phyloP scores from a whole-genome alignment of 495 filamentous ascomycete genomes.

The Aspergillus saccharolyticus region DNA sequence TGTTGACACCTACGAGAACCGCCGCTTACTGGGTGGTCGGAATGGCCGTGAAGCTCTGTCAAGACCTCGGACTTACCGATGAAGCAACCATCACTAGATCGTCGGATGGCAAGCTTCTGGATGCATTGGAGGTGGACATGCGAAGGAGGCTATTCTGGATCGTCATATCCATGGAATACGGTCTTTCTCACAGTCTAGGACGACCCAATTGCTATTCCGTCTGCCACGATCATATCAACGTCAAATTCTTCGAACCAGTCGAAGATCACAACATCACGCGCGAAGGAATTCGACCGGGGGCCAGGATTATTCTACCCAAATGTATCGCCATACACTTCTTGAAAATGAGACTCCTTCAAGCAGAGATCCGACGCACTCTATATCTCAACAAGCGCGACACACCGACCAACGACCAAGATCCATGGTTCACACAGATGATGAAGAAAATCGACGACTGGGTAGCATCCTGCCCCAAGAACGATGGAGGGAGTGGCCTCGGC shows the following conservation, averaged over 20 bases:
- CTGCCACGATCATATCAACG: constrained; percentile 70
- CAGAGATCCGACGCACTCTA: constrained; percentile 76
- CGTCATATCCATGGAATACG: constrained; percentile 77
- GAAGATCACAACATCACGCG: constrained; percentile 75
- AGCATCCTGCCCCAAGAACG: constrained; percentile 53
- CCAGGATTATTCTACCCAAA: constrained; percentile 67
- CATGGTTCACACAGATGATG: constrained; percentile 80
- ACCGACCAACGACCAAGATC: constrained; percentile 68
- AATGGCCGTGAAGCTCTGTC: constrained; percentile 75
- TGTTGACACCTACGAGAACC: constrained; percentile 83
- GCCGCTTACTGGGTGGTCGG: constrained; percentile 90
- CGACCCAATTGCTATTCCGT: constrained; percentile 78
- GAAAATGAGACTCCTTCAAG: constrained; percentile 82
- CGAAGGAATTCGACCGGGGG: constrained; percentile 65
- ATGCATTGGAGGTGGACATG: constrained; percentile 79
- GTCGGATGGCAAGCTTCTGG: constrained; percentile 39
- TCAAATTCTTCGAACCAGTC: constrained; percentile 71
- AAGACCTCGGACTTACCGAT: constrained; percentile 77
- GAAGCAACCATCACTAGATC: constrained; percentile 72
- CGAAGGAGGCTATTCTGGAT: constrained; percentile 82
- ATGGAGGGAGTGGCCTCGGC: constrained; percentile 60
- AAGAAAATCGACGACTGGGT: constrained; percentile 72
- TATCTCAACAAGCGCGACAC: constrained; percentile 73
- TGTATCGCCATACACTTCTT: constrained; percentile 86
- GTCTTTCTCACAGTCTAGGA: constrained; percentile 79